phyloP scores from a whole-genome alignment of 2,329 filamentous ascomycete genomes.

The Colletotrichum tanaceti region DNA sequence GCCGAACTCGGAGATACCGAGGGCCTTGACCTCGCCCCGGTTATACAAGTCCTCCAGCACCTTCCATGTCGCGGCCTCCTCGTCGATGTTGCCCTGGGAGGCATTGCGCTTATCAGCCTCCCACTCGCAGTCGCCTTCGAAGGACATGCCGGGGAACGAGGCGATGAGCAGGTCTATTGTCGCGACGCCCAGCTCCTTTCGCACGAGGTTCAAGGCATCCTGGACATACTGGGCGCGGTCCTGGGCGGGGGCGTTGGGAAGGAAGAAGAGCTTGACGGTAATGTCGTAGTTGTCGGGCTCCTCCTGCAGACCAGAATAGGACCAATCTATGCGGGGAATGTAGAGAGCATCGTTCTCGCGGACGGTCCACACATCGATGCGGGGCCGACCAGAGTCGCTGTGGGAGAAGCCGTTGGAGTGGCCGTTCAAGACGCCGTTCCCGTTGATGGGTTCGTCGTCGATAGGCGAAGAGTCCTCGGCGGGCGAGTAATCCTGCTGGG shows the following conservation, averaged over 20 bases:
- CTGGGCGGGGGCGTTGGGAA: constrained; percentile 75
- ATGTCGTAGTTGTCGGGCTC: constrained; percentile 90
- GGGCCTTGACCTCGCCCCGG: constrained; percentile 75
- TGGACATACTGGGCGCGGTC: constrained; percentile 76
- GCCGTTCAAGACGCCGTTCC: constrained; percentile 45
- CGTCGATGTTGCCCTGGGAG: constrained; percentile 72
- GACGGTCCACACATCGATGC: constrained; percentile 74
- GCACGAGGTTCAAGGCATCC: constrained; percentile 83
- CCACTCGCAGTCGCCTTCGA: constrained; percentile 92
- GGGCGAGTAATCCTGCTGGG: constrained; percentile 71
- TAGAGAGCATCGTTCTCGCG: constrained; percentile 70
- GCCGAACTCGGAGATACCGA: constrained; percentile 93
- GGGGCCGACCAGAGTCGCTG: constrained; percentile 46
- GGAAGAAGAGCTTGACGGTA: constrained; percentile 94
- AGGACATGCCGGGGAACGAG: constrained; percentile 92
- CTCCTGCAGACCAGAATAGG: constrained; percentile 78
- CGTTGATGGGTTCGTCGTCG: constrained; percentile 46
- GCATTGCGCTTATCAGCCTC: constrained; percentile 73
- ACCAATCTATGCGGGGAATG: constrained; percentile 82
- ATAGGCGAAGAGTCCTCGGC: constrained; percentile 44
- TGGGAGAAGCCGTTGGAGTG: constrained; percentile 48
- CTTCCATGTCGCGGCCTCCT: constrained; percentile 76
- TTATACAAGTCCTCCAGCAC: constrained; percentile 79
- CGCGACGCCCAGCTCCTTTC: constrained; percentile 79
- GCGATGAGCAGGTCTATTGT: constrained; percentile 90